Evolutionary conservation across 1,284 basidiomycete genomes (phyloP).

Genomic region (Rhodotorula sp.): DNA sequence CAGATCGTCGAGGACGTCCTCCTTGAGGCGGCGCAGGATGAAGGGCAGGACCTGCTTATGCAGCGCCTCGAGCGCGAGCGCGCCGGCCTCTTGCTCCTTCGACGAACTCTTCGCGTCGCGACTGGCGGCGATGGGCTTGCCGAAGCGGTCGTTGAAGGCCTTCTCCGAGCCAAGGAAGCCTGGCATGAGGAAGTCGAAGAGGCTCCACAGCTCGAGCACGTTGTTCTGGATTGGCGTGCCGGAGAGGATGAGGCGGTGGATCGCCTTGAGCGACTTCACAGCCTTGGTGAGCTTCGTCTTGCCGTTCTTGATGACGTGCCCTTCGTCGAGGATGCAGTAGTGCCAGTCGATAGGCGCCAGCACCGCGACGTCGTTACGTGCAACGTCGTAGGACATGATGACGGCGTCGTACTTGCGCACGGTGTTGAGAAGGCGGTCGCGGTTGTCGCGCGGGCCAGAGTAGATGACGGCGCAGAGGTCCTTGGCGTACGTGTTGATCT

Average conservation of each 20-base stretch:
- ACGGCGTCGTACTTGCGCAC: conserved; percentile 78
- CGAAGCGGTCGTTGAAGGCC: conserved; percentile 94
- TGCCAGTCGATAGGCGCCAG: conserved; percentile 80
- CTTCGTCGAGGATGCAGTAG: conserved; percentile 97
- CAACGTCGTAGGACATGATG: conserved; percentile 96
- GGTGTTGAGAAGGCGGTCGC: conserved; percentile 68
- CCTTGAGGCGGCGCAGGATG: conserved; percentile 91
- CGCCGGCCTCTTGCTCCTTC: conserved; percentile 90
- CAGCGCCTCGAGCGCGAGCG: conserved; percentile 88
- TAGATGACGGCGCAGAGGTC: conserved; percentile 85
- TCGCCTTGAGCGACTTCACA: conserved; percentile 84
- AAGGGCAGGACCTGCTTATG: conserved; percentile 99
- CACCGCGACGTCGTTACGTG: conserved; percentile 86
- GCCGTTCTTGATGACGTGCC: conserved; percentile 97
- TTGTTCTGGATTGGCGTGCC: conserved; percentile 99
- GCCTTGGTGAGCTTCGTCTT: conserved; percentile 98
- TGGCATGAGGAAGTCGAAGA: conserved; percentile 99
- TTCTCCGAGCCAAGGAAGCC: conserved; percentile 94
- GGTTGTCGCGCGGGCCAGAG: conserved; percentile 83
- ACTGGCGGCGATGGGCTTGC: conserved; percentile 93
- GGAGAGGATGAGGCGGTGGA: conserved; percentile 90
- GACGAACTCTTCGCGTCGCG: conserved; percentile 84
- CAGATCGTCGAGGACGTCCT: conserved; percentile 93
- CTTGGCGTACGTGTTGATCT: conserved; percentile 89
- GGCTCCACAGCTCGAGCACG: conserved; percentile 95